Evolutionary conservation across 768 basidiomycete genomes (phyloP).

Genomic region (Lentinus brumalis): DNA sequence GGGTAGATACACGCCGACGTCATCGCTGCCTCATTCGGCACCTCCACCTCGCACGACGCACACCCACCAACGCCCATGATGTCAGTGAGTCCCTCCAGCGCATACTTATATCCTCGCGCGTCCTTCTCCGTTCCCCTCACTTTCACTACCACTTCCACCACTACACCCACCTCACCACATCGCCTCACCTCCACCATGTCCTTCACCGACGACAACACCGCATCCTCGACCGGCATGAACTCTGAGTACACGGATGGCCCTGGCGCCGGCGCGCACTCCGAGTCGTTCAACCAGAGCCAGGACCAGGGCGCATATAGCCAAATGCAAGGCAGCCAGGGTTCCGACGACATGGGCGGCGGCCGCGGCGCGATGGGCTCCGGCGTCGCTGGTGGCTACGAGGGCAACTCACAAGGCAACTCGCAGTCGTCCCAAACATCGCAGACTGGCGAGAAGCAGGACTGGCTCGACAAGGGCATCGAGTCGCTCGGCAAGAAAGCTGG

Average conservation of each 20-base stretch:
- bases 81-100: conserved; percentile 16
- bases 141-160: neutral
- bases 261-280: conserved; percentile 15
- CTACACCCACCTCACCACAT: conserved; percentile 1
- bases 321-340: conserved; percentile 16
- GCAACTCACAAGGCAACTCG: conserved; percentile 5
- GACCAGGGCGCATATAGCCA: conserved; percentile 24
- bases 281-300: conserved; percentile 23
- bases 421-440: conserved; percentile 2
- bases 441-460: conserved; percentile 26
- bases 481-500: conserved; percentile 26
- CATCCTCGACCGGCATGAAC: conserved; percentile 14
- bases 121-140: neutral
- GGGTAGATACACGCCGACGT: neutral
- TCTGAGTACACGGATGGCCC: conserved; percentile 19
- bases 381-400: conserved; percentile 28
- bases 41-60: neutral
- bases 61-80: conserved; percentile 12
- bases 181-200: conserved; percentile 14
- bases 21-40: neutral
- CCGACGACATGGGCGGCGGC: conserved; percentile 27
- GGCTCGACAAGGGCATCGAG: conserved; percentile 32
- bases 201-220: conserved; percentile 7
- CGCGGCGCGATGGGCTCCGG: conserved; percentile 28
- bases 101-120: conserved; percentile 4